Base-by-base conservation (phyloP, 495 filamentous ascomycete genomes). In the Lasiosphaeris hirsuta region DNA sequence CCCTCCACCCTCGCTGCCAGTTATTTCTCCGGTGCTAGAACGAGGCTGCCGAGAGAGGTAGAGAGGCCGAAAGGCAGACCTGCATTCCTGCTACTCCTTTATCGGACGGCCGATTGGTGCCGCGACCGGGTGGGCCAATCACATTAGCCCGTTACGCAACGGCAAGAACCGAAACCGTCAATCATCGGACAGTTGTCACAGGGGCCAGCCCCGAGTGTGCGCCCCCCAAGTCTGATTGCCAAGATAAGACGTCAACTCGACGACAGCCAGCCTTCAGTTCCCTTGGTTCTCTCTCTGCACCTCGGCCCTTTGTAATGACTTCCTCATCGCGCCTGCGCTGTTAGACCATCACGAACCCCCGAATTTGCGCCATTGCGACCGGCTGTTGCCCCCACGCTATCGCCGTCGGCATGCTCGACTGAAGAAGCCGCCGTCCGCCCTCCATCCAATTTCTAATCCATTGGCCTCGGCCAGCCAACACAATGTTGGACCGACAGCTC, bases 401-500 rank as follows among this genome's bases (percentile, higher is more conserved):
- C 14, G 15, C 14, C 54, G 54, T 35, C 44, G 54, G 54, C 17
- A 57, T 57, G 54, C 35, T 48, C n/a, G n/a, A 13, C 15, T 49
- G 37, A 49, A 30, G 40, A 30, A n/a, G 49, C 44, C 6, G 34
- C 36, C 53, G 30, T 9, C 40, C 14, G 41, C 34, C 14, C 38
- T 41, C 23, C 51, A 18, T 40, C 36, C 23, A 30, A 34, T 36
- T 37, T 33, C 33, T 7, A 55, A 18, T 36, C 45, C 35, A 19
- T 18, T 34, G 37, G 14, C 10, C 34, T 45, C 38, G 40, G 15
- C 54, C 34, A 41, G 2, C 33, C 42, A 34, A 15, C 54, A 63
- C 39, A 7, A 73, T 72, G 70, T 46, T 61, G 14, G 72, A 71
- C 51, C 53, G 63, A 33, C 68, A 76, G 30, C 66, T 81, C 37